Percentiles rank a stretch among this genome's conserved stretches.
These are phyloP conservation scores for Corynascus novoguineensis DNA, from an alignment of 495 filamentous ascomycete species.

Conservation along the genomic window DNA sequence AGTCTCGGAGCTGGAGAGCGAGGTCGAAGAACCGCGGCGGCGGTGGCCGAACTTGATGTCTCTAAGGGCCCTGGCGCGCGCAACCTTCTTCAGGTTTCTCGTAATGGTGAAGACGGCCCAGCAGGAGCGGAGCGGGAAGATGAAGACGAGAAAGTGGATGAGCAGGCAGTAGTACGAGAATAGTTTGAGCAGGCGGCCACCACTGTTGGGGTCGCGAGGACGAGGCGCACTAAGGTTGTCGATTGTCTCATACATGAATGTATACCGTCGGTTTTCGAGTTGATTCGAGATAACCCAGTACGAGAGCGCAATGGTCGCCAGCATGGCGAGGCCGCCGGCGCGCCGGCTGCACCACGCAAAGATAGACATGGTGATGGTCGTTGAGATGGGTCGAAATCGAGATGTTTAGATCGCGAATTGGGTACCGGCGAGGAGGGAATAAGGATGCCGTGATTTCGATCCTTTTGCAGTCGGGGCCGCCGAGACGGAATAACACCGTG, in stretches of 20 bases:
- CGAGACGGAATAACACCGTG: background rate
- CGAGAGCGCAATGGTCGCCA: constrained; percentile 38
- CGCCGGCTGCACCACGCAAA: constrained; percentile 45
- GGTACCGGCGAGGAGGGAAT: constrained; percentile 10
- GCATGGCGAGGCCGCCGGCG: constrained; percentile 45
- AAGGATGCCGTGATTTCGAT: background rate
- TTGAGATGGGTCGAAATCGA: background rate
- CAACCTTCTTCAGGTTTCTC: constrained; percentile 33
- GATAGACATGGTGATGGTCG: constrained; percentile 36
- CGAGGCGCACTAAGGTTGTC: constrained; percentile 39
- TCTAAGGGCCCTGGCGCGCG: constrained; percentile 35
- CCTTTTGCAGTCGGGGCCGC: background rate
- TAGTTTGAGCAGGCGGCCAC: constrained; percentile 35
- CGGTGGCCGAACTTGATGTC: constrained; percentile 41
- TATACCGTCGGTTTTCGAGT: constrained; percentile 37
- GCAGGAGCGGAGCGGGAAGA: constrained; percentile 50
- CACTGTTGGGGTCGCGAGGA: constrained; percentile 30
- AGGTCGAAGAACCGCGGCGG: constrained; percentile 46
- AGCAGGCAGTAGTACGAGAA: constrained; percentile 50
- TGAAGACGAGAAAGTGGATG: constrained; percentile 48
- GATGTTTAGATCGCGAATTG: background rate
- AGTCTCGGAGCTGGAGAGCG: constrained; percentile 47
- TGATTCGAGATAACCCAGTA: constrained; percentile 46
- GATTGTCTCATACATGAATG: constrained; percentile 41
- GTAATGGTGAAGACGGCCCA: constrained; percentile 49